Base-by-base conservation (phyloP, 441 rosid genomes). In the Gossypium davidsonii region DNA sequence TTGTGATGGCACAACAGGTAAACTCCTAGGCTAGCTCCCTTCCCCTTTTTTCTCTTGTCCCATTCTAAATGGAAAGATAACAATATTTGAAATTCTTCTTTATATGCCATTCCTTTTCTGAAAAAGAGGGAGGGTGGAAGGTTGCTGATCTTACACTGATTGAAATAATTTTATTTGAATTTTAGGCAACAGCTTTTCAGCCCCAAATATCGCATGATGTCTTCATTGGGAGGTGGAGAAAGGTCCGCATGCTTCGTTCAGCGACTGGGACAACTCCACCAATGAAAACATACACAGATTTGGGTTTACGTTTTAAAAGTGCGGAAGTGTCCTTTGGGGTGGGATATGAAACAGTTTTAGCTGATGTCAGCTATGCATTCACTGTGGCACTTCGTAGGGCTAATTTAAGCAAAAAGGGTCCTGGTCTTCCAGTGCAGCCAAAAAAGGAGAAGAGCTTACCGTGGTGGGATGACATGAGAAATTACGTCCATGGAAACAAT, bases 381-480 rank as follows among this genome's bases (percentile, higher is more conserved):
- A 94, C 95, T 14, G 96, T 96, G 81, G 99, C 98, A 55, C 98
- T 96, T 78, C 98, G 97, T 77, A 92, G 98, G 84, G 99, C 99
- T 74, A 92, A 94, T 72, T 79, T 96, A 72, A 92, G 99, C 84
- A 79, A 74, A 71, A 85, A 86, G 81, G 83, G 88, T 75, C 89
- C 94, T 78, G 85, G 82, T 78, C 66, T 79, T 12, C 86, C 76
- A 14, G 83, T 67, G 79, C 91, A 87, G 34, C 81, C 88, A 28
- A 96, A 94, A 84, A 96, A 91, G 70, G 99, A 96, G 80, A 84
- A 85, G 78, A 96, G 83, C 82, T 91, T 96, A 74, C 98, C 99
- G 2, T 96, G 99, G 99, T 96, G 99, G 99, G 99, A 96, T 88
- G 98, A 92, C 51, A 88, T 96, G 95, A 89, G 98, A 80, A 88